Conservation (phyloP, 1,139 yeast genomes). For the Sugiyamaella japonica region DNA sequence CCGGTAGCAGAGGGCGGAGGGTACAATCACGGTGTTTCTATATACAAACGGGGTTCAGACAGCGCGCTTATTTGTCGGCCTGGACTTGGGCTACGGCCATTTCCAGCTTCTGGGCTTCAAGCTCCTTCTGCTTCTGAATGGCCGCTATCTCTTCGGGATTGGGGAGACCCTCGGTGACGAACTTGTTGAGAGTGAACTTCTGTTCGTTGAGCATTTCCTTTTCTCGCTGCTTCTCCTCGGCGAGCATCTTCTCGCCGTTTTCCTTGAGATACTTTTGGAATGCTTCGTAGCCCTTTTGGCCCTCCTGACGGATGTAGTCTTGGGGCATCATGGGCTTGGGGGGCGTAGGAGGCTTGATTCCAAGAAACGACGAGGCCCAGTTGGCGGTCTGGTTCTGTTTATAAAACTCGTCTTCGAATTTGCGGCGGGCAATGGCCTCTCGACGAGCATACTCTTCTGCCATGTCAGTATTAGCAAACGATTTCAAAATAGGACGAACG, state of each 20-base stretch:
- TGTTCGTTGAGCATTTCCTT: conserved; percentile 80
- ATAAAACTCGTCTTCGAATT: conserved; percentile 68
- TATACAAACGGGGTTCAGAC: neutral
- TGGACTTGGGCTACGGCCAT: conserved; percentile 20
- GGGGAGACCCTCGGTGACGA: conserved; percentile 83
- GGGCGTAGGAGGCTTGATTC: conserved; percentile 54
- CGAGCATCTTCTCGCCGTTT: conserved; percentile 82
- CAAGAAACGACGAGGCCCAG: conserved; percentile 63
- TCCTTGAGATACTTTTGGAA: conserved; percentile 82
- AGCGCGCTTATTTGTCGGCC: conserved; percentile 14
- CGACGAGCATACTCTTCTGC: conserved; percentile 80
- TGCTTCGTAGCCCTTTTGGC: conserved; percentile 83
- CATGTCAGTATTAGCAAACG: conserved; percentile 59
- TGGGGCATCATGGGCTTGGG: conserved; percentile 81
- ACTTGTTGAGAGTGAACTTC: conserved; percentile 74
- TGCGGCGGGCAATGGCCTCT: conserved; percentile 70
- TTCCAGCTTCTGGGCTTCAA: conserved; percentile 38
- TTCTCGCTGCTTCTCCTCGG: conserved; percentile 75
- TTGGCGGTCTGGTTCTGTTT: conserved; percentile 45
- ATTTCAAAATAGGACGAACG: conserved; percentile 80
- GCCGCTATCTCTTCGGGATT: conserved; percentile 81
- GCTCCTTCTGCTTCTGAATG: conserved; percentile 54
- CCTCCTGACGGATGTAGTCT: conserved; percentile 88
- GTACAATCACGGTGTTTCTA: neutral
- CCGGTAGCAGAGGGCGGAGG: too few relatives aligned